A percentile compares a stretch with the other conserved stretches of the same genome.
Evolutionary conservation across 495 filamentous ascomycete species (phyloP).

Genomic region (Cercophora scortea): DNA sequence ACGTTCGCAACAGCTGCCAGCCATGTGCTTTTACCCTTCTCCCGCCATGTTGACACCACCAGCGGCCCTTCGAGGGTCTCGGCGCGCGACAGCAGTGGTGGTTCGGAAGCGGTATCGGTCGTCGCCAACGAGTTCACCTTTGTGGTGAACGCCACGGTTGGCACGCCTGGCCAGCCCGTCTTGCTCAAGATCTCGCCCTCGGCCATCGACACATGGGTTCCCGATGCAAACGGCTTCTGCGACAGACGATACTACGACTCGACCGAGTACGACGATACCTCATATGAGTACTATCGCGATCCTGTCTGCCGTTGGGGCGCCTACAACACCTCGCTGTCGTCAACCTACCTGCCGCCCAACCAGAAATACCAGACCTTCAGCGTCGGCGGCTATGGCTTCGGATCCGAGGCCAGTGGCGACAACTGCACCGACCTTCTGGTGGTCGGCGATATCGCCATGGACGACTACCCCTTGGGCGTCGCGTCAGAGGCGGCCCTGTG

Average conservation of each 20-base stretch:
- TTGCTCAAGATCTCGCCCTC: slow-evolving; percentile 57
- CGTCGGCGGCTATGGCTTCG: slow-evolving; percentile 53
- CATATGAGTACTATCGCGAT: slow-evolving; percentile 1
- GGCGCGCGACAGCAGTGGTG: slow-evolving; percentile 1
- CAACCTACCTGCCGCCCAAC: slow-evolving; percentile 49
- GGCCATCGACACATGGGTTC: slow-evolving; percentile 69
- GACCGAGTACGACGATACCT: slow-evolving; percentile 7
- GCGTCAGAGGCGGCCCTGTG: slow-evolving; percentile 48
- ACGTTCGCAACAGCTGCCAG: background rate
- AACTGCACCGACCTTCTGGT: slow-evolving; percentile 64
- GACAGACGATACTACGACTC: slow-evolving; percentile 6
- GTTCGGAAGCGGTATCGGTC: background rate
- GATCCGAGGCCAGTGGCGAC: slow-evolving; percentile 43
- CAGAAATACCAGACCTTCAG: slow-evolving; percentile 53
- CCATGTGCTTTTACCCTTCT: slow-evolving; percentile 16
- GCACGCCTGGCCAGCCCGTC: slow-evolving; percentile 54
- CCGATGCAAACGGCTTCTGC: slow-evolving; percentile 50
- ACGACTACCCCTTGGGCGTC: slow-evolving; percentile 66
- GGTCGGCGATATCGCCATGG: slow-evolving; percentile 52
- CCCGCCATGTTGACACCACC: background rate
- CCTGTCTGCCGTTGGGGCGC: slow-evolving; percentile 16
- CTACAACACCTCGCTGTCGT: slow-evolving; percentile 53
- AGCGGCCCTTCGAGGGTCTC: background rate
- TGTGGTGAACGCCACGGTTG: slow-evolving; percentile 52
- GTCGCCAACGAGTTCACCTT: slow-evolving; percentile 26